A percentile compares a stretch with the other conserved stretches of the same genome.
Evolutionary conservation across 345 rosid species (phyloP).

Genomic region (Reutealis trisperma): DNA sequence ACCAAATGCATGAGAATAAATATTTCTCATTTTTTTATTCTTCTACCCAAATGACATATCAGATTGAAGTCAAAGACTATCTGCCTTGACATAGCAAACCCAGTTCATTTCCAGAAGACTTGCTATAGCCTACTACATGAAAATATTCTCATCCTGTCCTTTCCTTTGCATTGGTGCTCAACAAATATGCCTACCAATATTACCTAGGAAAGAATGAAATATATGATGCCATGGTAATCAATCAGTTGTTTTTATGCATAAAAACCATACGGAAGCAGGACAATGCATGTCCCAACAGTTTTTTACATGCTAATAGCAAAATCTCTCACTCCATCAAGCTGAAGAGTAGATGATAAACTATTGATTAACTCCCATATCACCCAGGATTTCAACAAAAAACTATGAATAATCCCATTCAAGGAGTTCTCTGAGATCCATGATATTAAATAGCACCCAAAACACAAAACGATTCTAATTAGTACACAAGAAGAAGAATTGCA

Average conservation of each 20-base stretch:
- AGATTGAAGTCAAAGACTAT: neutral
- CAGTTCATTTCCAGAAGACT: neutral
- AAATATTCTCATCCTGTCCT: neutral
- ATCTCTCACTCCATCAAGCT: neutral
- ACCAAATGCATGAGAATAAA: neutral
- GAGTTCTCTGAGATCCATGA: neutral
- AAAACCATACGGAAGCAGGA: neutral
- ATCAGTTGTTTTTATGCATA: neutral
- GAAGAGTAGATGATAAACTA: neutral
- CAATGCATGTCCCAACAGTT: neutral
- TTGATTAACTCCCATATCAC: neutral
- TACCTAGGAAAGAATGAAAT: constrained; percentile 2
- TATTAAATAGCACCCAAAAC: neutral
- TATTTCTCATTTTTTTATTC: too few relatives aligned
- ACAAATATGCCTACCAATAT: neutral
- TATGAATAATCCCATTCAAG: neutral
- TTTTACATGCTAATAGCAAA: neutral
- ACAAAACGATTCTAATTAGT: neutral
- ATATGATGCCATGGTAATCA: neutral
- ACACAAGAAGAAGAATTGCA: neutral
- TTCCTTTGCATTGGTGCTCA: neutral
- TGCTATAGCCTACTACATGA: neutral
- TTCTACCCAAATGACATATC: neutral
- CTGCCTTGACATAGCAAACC: neutral
- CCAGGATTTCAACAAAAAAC: neutral